These are phyloP conservation scores for Nannochloris sp. DNA, from an alignment of 139 green algal species.

Conservation along the genomic window DNA sequence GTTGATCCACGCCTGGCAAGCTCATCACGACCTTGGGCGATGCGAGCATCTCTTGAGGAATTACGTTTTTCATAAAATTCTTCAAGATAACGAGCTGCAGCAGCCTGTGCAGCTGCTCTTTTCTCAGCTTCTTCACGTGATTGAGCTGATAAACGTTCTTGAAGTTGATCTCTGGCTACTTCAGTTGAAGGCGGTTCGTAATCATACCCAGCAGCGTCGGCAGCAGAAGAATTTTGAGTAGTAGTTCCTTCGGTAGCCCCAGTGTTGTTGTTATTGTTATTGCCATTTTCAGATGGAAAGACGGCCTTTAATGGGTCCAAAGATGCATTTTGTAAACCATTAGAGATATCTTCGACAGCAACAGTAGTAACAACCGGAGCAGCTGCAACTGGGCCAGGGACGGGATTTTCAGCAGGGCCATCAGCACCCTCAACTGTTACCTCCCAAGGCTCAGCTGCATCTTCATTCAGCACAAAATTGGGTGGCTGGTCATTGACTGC, in stretches of 20 bases:
- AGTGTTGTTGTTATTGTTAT: neutral
- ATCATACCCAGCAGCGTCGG: neutral
- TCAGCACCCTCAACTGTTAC: constrained; percentile 26
- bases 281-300: neutral
- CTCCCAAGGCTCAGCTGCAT: constrained; percentile 31
- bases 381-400: constrained; percentile 17
- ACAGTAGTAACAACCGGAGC: neutral
- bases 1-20: neutral
- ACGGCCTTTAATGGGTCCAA: neutral
- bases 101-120: constrained; percentile 11
- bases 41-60: constrained; percentile 14
- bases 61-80: constrained; percentile 31
- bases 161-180: neutral
- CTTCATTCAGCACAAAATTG: constrained; percentile 39
- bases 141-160: constrained; percentile 14
- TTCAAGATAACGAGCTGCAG: constrained; percentile 27
- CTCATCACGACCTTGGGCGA: neutral
- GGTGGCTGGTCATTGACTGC: constrained; percentile 5
- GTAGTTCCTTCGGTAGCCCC: neutral
- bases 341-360: no score
- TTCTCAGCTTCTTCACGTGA: constrained; percentile 15
- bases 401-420: constrained; percentile 33
- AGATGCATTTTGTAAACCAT: no score
- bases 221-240: neutral
- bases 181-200: neutral